Evolutionary conservation across 2,329 filamentous ascomycete species (phyloP).

Genomic region (Mariannaea elegans): DNA sequence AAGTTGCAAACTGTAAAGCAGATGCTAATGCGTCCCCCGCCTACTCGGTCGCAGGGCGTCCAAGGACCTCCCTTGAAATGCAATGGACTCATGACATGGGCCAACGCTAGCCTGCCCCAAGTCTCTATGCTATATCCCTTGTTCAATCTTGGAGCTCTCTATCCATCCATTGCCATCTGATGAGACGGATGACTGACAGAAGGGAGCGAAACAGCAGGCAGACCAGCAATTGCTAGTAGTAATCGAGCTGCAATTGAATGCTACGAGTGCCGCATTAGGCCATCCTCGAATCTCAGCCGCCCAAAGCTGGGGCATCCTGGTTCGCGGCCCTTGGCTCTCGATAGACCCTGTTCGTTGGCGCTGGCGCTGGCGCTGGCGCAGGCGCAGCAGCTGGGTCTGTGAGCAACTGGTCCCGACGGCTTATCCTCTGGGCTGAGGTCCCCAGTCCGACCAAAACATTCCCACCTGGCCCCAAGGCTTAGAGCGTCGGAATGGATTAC

Average conservation of each 20-base stretch:
- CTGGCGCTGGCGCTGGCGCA: slow-evolving; percentile 26
- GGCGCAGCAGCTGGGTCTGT: slow-evolving; percentile 26
- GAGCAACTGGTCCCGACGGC: slow-evolving; percentile 27
- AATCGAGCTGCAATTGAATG: neutral
- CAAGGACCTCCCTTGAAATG: neutral
- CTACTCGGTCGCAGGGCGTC: slow-evolving; percentile 16
- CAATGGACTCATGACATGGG: neutral
- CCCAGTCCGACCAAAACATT: neutral
- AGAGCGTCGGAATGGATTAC: slow-evolving; percentile 31
- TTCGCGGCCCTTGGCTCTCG: slow-evolving; percentile 30
- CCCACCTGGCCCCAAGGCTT: slow-evolving; percentile 19
- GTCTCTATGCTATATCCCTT: neutral
- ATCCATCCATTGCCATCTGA: slow-evolving; percentile 6
- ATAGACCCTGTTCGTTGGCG: slow-evolving; percentile 34
- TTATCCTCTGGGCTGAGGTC: slow-evolving; percentile 15
- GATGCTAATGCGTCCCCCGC: slow-evolving; percentile 19
- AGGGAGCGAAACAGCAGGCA: no score
- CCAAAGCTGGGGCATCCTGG: slow-evolving; percentile 32
- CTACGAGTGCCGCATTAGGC: neutral
- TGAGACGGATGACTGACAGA: slow-evolving; percentile 1
- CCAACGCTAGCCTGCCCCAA: neutral
- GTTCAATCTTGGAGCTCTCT: slow-evolving; percentile 6
- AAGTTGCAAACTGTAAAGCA: slow-evolving; percentile 15
- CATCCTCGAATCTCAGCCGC: slow-evolving; percentile 29
- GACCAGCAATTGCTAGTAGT: neutral